Evolutionary conservation across 768 basidiomycete species (phyloP), one percentile per base, ranked within the genome.

Genomic region (Serendipita vermifera): DNA sequence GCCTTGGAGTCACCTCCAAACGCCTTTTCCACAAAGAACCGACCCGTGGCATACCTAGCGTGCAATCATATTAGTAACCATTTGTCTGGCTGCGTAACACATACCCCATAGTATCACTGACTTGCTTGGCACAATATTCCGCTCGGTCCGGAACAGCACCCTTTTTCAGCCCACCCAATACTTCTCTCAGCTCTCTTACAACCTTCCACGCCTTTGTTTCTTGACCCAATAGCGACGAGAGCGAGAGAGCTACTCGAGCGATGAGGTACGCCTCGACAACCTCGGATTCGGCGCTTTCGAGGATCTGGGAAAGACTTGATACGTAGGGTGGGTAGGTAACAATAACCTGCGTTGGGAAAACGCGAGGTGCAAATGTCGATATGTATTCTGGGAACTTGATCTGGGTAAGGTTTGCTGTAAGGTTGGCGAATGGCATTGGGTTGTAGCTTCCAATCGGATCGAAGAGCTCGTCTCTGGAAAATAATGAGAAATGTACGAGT

Each of bases 401-500:
- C 65, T 90, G 79, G 1, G 85, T 78, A 3, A 97, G 70, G 1
- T 78, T 70, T 15, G 74, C 71, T 27, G 81, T 81, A 57, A 98
- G 77, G 35, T 85, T 82, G 14, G 76, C 73, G 55, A 91, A 72
- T 2, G 78, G 72, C 38, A 78, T 74, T 4, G 90, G 91, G 66
- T 98, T 98, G 69, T 99, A 97, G 0, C 89, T 86, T 40, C 75
- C 82, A 41, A 88, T 73, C 2, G 93, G 93, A 66, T 97, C 84
- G 59, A 78, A 75, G 40, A 86, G 70, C 31, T 82, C 73, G 63
- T 83, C 85, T 24, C 82, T 84, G 59, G 32, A 36, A 60, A 26
- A 60, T 22, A 62, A 41, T 22, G 55, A 38, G 48, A 29, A n/a
- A 27, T 14, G 6, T 20, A 27, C 2, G 3, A 38, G 20, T 22